Conservation (phyloP, 176 grass and related monocot species). For the Aegilops sharonensis region DNA sequence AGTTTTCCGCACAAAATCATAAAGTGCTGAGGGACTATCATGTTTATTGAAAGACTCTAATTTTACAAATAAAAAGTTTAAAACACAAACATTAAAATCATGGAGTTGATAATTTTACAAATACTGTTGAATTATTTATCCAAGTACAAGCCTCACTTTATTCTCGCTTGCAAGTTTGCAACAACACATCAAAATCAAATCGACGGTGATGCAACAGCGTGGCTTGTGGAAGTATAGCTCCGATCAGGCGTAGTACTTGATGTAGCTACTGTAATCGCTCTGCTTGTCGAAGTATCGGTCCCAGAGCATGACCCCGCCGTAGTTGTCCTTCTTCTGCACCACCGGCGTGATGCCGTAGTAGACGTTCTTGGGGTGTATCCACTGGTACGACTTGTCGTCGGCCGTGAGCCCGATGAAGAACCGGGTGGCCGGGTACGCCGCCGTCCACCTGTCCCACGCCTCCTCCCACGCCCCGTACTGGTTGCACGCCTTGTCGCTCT, state of each 20-base stretch:
- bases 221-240: too few relatives aligned
- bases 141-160: too few relatives aligned
- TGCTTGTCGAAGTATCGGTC: background rate
- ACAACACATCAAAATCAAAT: too few relatives aligned
- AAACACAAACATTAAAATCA: too few relatives aligned
- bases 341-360: background rate
- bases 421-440: slow-evolving; percentile 13
- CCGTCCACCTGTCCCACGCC: slow-evolving; percentile 24
- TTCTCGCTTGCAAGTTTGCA: too few relatives aligned
- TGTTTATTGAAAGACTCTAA: too few relatives aligned
- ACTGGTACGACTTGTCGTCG: background rate
- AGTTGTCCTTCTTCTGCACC: background rate
- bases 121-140: too few relatives aligned
- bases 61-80: too few relatives aligned
- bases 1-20: too few relatives aligned
- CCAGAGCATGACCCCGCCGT: background rate
- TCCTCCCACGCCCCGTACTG: background rate
- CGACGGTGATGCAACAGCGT: too few relatives aligned
- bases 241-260: background rate
- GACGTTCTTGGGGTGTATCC: background rate
- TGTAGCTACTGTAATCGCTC: background rate
- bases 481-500: background rate
- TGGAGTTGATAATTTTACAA: too few relatives aligned
- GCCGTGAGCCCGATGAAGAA: background rate
- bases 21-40: too few relatives aligned